These are phyloP conservation scores for Rosa rugosa DNA, from an alignment of 306 rosid species.

Conservation along the genomic window DNA sequence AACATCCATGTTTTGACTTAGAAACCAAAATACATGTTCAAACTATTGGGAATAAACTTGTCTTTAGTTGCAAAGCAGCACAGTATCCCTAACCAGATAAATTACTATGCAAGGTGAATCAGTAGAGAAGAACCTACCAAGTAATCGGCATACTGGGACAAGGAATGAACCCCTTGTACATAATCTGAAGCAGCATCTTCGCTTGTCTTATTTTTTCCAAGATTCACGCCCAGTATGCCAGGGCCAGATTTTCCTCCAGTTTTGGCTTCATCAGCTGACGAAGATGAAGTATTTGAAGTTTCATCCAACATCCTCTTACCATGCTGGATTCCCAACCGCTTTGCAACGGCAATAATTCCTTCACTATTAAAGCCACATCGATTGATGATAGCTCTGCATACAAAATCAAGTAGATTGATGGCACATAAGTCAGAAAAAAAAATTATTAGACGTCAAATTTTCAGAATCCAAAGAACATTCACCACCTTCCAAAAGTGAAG, in stretches of 20 bases:
- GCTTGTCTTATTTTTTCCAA: constrained; percentile 93
- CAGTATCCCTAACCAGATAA: not conserved
- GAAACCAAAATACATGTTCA: not conserved
- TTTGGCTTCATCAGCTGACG: constrained; percentile 65
- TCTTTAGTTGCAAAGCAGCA: not conserved
- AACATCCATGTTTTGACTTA: not conserved
- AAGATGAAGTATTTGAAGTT: constrained; percentile 58
- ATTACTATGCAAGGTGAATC: not conserved
- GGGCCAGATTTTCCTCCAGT: constrained; percentile 98
- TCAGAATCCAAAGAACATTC: constrained; percentile 18
- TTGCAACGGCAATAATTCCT: constrained; percentile 96
- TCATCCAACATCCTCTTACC: constrained; percentile 95
- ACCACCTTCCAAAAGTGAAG: constrained; percentile 9
- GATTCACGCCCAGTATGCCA: constrained; percentile 96
- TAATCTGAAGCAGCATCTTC: constrained; percentile 96
- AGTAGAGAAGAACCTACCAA: constrained; percentile 51
- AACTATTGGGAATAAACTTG: not conserved
- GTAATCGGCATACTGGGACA: constrained; percentile 97
- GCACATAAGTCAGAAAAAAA: constrained; percentile 16
- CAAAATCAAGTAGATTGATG: constrained; percentile 24
- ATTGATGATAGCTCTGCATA: constrained; percentile 85
- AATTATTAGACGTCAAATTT: constrained; percentile 15
- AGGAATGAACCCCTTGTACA: constrained; percentile 96
- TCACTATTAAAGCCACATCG: constrained; percentile 96
- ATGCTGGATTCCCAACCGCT: constrained; percentile 90